Evolutionary conservation across 2,329 filamentous ascomycete genomes (phyloP).

Genomic region (Malbranchea cinnamomea): DNA sequence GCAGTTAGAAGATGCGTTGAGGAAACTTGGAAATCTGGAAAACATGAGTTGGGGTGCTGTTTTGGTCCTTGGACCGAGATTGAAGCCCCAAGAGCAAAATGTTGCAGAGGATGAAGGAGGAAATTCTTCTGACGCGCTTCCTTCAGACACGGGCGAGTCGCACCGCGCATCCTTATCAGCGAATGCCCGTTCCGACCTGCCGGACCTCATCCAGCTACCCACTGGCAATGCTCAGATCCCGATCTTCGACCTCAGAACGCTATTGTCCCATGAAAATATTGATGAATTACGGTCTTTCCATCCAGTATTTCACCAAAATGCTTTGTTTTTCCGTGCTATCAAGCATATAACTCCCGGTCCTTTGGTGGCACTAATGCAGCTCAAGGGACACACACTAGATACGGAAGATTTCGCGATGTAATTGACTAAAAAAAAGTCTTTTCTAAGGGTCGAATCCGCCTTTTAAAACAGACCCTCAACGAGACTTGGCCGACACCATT

Average conservation of each 20-base stretch:
- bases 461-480: no score
- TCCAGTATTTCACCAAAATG: slow-evolving; percentile 18
- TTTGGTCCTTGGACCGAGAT: slow-evolving; percentile 10
- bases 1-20: slow-evolving; percentile 7
- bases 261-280: slow-evolving; percentile 19
- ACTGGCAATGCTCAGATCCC: slow-evolving; percentile 19
- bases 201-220: slow-evolving; percentile 19
- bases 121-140: not conserved
- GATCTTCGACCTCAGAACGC: slow-evolving; percentile 21
- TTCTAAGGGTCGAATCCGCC: no score
- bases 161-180: not conserved
- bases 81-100: not conserved
- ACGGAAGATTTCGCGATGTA: no score
- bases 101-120: not conserved
- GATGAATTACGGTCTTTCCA: slow-evolving; percentile 15
- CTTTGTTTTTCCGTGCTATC: slow-evolving; percentile 25
- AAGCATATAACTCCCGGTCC: no score
- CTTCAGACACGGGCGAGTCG: not conserved
- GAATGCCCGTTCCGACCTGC: slow-evolving; percentile 7
- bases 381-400: no score
- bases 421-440: no score
- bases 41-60: slow-evolving; percentile 20
- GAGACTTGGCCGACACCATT: no score
- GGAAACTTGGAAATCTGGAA: slow-evolving; percentile 11
- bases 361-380: no score